phyloP scores from a whole-genome alignment of 768 basidiomycete genomes.

The Clitopilus hobsonii region DNA sequence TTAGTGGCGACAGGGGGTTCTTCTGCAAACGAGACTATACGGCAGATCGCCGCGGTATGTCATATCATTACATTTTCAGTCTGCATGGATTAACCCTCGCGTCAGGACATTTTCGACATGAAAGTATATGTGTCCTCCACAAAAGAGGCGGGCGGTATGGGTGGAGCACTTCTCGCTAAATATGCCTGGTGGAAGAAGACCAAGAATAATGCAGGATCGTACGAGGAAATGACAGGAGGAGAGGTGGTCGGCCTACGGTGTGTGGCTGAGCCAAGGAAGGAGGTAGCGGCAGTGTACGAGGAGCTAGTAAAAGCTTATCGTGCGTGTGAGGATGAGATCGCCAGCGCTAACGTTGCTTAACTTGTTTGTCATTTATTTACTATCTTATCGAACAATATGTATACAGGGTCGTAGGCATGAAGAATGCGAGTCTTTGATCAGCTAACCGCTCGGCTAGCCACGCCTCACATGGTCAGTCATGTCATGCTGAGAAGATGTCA shows the following conservation, averaged over 20 bases:
- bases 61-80: neutral
- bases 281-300: slow-evolving; percentile 46
- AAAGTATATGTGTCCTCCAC: slow-evolving; percentile 64
- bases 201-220: slow-evolving; percentile 39
- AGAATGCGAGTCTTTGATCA: neutral
- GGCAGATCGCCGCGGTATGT: slow-evolving; percentile 61
- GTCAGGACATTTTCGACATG: slow-evolving; percentile 68
- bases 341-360: slow-evolving; percentile 13
- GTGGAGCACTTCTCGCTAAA: slow-evolving; percentile 68
- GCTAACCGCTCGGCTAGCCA: neutral
- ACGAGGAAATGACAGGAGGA: slow-evolving; percentile 60
- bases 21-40: slow-evolving; percentile 66
- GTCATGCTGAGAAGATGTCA: neutral
- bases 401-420: neutral
- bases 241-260: slow-evolving; percentile 50
- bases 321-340: slow-evolving; percentile 50
- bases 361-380: neutral
- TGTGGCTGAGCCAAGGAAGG: slow-evolving; percentile 53
- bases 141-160: slow-evolving; percentile 68
- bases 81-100: neutral
- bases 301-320: slow-evolving; percentile 48
- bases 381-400: neutral
- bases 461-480: neutral
- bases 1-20: slow-evolving; percentile 80
- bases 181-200: slow-evolving; percentile 63